These are phyloP conservation scores for Starmerella stellata DNA, from an alignment of 805 yeast genomes.

Conservation along the genomic window DNA sequence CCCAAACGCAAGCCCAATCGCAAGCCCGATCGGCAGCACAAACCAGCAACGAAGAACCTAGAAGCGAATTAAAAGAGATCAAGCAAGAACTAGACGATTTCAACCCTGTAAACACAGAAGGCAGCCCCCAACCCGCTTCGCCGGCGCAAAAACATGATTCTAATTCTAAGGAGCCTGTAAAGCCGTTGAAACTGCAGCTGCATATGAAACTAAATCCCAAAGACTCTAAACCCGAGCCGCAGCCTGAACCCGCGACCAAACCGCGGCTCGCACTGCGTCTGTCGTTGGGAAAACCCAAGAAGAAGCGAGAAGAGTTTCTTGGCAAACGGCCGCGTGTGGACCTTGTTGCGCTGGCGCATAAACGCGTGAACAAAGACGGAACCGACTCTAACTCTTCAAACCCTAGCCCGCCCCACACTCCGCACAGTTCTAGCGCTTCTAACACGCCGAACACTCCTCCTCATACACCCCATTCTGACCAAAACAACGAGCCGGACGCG, in stretches of 20 bases:
- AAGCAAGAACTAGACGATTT: not conserved
- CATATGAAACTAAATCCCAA: not conserved
- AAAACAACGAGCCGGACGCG: no score
- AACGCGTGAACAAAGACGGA: no score
- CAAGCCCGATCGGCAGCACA: not conserved
- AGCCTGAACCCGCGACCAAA: not conserved
- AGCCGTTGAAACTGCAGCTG: not conserved
- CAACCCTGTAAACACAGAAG: not conserved
- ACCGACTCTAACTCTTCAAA: no score
- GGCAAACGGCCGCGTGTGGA: slow-evolving; percentile 17
- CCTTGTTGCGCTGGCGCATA: slow-evolving; percentile 13
- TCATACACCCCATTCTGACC: no score
- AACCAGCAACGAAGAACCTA: not conserved
- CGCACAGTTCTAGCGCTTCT: no score
- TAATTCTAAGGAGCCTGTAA: not conserved
- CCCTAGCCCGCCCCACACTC: no score
- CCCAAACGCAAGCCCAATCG: not conserved
- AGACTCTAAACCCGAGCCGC: not conserved
- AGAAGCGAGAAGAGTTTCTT: slow-evolving; percentile 3
- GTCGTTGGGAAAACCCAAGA: slow-evolving; percentile 10
- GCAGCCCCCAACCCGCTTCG: not conserved
- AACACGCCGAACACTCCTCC: no score
- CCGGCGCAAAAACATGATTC: not conserved
- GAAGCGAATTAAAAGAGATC: no score
- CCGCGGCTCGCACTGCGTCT: slow-evolving; percentile 13